Percentiles rank a stretch among this genome's conserved stretches.
Evolutionary conservation across 2,329 filamentous ascomycete genomes (phyloP).

Genomic region (Tolypocladium ophioglossoides): DNA sequence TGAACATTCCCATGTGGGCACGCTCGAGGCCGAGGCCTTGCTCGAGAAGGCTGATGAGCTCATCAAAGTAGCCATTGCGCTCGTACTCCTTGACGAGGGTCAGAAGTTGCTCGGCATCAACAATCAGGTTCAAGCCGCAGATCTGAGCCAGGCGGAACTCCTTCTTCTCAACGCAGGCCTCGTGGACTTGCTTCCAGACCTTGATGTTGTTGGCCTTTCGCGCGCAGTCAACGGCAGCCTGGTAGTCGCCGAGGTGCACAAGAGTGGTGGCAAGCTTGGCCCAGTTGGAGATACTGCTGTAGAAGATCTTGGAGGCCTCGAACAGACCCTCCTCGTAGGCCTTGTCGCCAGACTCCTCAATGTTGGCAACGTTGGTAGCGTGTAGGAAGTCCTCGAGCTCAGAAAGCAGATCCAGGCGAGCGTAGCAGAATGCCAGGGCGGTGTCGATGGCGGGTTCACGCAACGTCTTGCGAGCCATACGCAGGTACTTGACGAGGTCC

Average conservation of each 20-base stretch:
- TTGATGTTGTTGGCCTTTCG: conserved; percentile 99
- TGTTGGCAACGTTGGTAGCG: conserved; percentile 84
- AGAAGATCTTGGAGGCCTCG: conserved; percentile 98
- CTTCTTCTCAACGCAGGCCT: conserved; percentile 93
- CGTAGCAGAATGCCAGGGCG: conserved; percentile 84
- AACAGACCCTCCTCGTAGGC: conserved; percentile 90
- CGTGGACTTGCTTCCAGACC: conserved; percentile 98
- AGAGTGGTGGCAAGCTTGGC: conserved; percentile 95
- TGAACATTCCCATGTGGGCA: conserved; percentile 96
- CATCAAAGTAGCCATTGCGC: conserved; percentile 93
- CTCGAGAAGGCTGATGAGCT: conserved; percentile 89
- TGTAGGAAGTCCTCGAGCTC: conserved; percentile 96
- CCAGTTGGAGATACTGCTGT: conserved; percentile 97
- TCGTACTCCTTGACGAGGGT: conserved; percentile 95
- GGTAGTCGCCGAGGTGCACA: conserved; percentile 95
- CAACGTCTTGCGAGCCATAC: conserved; percentile 94
- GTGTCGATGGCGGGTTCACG: conserved; percentile 92
- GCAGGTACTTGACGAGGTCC: conserved; percentile 90
- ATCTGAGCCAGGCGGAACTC: conserved; percentile 98
- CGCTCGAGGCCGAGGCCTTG: conserved; percentile 88
- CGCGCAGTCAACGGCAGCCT: conserved; percentile 93
- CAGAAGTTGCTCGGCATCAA: conserved; percentile 91
- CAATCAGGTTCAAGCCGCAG: conserved; percentile 94
- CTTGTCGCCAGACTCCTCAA: conserved; percentile 96
- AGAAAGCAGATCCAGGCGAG: conserved; percentile 78